A percentile compares a stretch with the other conserved stretches of the same genome.
phyloP scores from a whole-genome alignment of 805 yeast species.

The Yamadazyma akitaensis region DNA sequence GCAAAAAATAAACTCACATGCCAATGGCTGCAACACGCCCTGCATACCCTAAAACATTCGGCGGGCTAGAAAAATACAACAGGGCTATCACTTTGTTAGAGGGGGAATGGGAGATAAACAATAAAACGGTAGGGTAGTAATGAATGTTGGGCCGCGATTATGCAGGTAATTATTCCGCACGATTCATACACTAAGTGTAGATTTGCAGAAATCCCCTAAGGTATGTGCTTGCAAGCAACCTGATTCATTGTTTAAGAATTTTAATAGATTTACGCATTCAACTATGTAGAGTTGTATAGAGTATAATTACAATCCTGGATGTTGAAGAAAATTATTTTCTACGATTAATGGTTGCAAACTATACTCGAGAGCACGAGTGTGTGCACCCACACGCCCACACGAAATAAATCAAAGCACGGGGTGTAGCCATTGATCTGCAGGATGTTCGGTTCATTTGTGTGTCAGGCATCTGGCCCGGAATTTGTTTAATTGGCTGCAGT shows the following conservation, averaged over 20 bases:
- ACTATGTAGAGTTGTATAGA: too few relatives aligned
- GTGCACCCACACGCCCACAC: slow-evolving; percentile 5
- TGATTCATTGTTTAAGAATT: too few relatives aligned
- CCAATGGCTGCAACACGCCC: not conserved
- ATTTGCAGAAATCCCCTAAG: not conserved
- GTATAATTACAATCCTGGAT: too few relatives aligned
- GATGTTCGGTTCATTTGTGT: too few relatives aligned
- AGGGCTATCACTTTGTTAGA: not conserved
- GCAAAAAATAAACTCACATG: slow-evolving; percentile 1
- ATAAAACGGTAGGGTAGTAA: not conserved
- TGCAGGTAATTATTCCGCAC: not conserved
- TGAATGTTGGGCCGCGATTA: slow-evolving; percentile 1
- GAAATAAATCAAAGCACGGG: not conserved
- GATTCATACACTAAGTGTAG: not conserved
- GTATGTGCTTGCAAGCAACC: not conserved
- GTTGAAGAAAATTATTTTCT: too few relatives aligned
- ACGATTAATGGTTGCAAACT: not conserved
- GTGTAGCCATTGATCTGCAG: too few relatives aligned
- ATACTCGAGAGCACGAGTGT: slow-evolving; percentile 1
- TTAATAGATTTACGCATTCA: too few relatives aligned
- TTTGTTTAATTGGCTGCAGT: too few relatives aligned
- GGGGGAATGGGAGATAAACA: not conserved
- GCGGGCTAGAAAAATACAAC: not conserved
- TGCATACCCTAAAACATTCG: not conserved
- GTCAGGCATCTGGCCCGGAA: too few relatives aligned